phyloP scores from a whole-genome alignment of 345 rosid species.

The Laguncularia racemosa region DNA sequence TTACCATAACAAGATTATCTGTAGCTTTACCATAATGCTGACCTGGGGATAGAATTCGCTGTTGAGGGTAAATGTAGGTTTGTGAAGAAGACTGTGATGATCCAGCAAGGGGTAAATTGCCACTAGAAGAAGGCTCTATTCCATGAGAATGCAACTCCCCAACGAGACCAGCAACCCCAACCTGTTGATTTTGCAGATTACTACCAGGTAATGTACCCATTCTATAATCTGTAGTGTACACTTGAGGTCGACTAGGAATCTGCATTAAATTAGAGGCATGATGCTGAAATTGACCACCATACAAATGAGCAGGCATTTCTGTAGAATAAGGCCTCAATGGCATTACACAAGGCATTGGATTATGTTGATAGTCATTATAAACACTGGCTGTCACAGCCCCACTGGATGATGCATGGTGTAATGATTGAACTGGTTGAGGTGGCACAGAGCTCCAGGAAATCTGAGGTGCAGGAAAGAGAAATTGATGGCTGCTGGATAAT shows the following conservation, averaged over 20 bases:
- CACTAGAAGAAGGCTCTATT: slow-evolving; percentile 19
- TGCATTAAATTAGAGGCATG: slow-evolving; percentile 17
- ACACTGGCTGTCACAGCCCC: slow-evolving; percentile 12
- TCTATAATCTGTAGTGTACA: slow-evolving; percentile 16
- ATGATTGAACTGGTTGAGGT: slow-evolving; percentile 14
- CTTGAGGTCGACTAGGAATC: slow-evolving; percentile 13
- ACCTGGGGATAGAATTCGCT: slow-evolving; percentile 18
- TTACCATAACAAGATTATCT: slow-evolving; percentile 10
- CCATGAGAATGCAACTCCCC: slow-evolving; percentile 23
- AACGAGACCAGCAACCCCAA: slow-evolving; percentile 10
- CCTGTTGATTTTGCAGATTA: slow-evolving; percentile 15
- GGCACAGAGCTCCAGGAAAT: slow-evolving; percentile 23
- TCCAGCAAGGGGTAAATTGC: slow-evolving; percentile 20
- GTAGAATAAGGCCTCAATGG: slow-evolving; percentile 19
- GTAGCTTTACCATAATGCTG: slow-evolving; percentile 14
- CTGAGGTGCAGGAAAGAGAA: slow-evolving; percentile 19
- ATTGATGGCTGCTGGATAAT: slow-evolving; percentile 25
- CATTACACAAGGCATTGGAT: slow-evolving; percentile 20
- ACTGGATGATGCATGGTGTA: slow-evolving; percentile 7
- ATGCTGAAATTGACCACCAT: slow-evolving; percentile 27
- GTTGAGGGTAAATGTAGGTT: slow-evolving; percentile 27
- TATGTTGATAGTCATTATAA: slow-evolving; percentile 23
- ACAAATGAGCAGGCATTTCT: slow-evolving; percentile 21
- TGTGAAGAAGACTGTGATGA: slow-evolving; percentile 27
- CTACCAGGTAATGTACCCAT: slow-evolving; percentile 12